Evolutionary conservation across 176 grass and related monocot genomes (phyloP).

Genomic region (Oryza australiensis): DNA sequence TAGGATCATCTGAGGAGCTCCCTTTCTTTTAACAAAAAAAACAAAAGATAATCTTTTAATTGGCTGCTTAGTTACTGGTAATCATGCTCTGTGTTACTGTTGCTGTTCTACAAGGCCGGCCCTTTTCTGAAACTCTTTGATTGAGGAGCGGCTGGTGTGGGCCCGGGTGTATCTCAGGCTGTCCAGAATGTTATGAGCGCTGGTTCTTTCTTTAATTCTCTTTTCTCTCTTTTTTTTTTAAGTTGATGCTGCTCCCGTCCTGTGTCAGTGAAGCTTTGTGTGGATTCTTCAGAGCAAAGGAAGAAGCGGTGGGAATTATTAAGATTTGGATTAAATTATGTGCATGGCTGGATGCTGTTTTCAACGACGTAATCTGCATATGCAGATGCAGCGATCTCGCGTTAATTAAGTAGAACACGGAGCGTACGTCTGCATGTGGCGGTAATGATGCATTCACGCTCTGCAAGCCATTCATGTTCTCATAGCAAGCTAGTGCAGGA

Average conservation of each 20-base stretch:
- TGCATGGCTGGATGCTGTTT: constrained; percentile 27
- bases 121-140: constrained; percentile 15
- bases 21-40: background rate
- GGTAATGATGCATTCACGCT: constrained; percentile 26
- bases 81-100: constrained; percentile 24
- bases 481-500: no score
- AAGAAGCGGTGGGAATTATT: background rate
- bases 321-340: constrained; percentile 38
- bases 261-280: background rate
- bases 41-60: background rate
- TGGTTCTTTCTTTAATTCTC: background rate
- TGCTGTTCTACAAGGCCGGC: constrained; percentile 2
- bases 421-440: constrained; percentile 13
- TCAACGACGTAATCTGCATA: constrained; percentile 47
- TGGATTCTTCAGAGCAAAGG: constrained; percentile 35
- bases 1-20: background rate
- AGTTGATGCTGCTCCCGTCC: background rate
- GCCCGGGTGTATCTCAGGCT: constrained; percentile 30
- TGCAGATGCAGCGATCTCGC: constrained; percentile 1
- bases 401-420: background rate
- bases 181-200: constrained; percentile 34
- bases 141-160: constrained; percentile 15
- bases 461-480: no score
- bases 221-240: background rate
- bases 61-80: constrained; percentile 16